phyloP scores from a whole-genome alignment of 2,329 filamentous ascomycete genomes.

The Corinectria fuckeliana region DNA sequence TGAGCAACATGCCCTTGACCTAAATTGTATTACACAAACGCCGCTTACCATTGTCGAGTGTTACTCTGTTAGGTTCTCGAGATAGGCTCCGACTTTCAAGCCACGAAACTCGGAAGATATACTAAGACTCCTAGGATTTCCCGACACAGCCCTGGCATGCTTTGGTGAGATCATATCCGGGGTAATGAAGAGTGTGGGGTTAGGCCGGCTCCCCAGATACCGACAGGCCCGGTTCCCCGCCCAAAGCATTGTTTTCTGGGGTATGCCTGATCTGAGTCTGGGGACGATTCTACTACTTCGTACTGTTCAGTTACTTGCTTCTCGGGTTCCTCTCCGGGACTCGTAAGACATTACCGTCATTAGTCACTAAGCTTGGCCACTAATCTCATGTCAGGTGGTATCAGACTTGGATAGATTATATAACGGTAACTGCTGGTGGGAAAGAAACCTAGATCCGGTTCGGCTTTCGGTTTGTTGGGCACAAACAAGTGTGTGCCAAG shows the following conservation, averaged over 20 bases:
- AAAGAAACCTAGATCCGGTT: constrained; percentile 2
- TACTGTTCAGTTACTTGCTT: neutral
- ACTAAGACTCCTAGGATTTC: neutral
- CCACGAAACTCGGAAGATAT: neutral
- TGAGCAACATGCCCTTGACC: neutral
- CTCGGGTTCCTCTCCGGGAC: neutral
- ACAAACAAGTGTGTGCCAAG: neutral
- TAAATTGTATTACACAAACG: neutral
- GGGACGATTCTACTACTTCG: neutral
- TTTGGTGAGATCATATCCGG: constrained; percentile 24
- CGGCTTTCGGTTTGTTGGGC: constrained; percentile 13
- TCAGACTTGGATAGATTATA: neutral
- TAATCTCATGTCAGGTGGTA: neutral
- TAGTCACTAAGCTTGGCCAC: constrained; percentile 20
- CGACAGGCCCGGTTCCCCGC: constrained; percentile 1
- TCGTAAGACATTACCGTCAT: neutral
- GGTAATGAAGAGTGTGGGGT: constrained; percentile 35
- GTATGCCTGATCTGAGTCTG: constrained; percentile 2
- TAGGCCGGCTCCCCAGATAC: constrained; percentile 15
- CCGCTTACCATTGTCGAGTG: neutral
- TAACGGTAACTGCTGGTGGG: neutral
- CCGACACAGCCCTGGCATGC: constrained; percentile 12
- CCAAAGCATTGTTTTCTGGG: constrained; percentile 6
- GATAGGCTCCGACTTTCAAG: neutral
- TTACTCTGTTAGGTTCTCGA: neutral